Percentiles rank a stretch among this genome's conserved stretches.
These are phyloP conservation scores for Babesia gibsoni DNA, from an alignment of 169 alveolate genomes.

Conservation along the genomic window DNA sequence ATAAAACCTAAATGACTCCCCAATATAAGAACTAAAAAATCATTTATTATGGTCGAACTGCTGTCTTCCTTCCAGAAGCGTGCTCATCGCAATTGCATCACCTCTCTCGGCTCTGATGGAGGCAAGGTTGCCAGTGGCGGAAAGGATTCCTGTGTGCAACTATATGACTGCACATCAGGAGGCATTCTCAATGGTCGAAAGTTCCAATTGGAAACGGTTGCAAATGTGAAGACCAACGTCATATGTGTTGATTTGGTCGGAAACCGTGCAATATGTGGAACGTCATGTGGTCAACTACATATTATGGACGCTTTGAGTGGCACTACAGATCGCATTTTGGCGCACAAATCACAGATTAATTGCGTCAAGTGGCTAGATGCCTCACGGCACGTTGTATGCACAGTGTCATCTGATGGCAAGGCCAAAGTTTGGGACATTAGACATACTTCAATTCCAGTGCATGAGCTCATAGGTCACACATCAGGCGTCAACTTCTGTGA, in stretches of 20 bases:
- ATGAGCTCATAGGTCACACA: slow-evolving; percentile 59
- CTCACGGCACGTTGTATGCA: background rate
- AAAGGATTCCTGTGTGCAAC: slow-evolving; percentile 55
- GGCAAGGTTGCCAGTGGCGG: slow-evolving; percentile 50
- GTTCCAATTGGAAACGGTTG: slow-evolving; percentile 1
- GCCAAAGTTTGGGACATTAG: slow-evolving; percentile 63
- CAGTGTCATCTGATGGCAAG: slow-evolving; percentile 46
- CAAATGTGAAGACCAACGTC: slow-evolving; percentile 14
- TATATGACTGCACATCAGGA: slow-evolving; percentile 28
- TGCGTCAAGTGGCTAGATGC: slow-evolving; percentile 33
- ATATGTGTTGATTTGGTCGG: slow-evolving; percentile 34
- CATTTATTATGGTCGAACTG: background rate
- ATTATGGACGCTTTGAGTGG: slow-evolving; percentile 11
- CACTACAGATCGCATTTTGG: slow-evolving; percentile 7
- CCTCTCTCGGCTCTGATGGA: slow-evolving; percentile 33
- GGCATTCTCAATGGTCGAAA: slow-evolving; percentile 9
- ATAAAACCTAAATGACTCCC: too few relatives aligned
- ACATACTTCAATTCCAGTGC: slow-evolving; percentile 41
- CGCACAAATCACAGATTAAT: slow-evolving; percentile 31
- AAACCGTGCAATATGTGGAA: slow-evolving; percentile 31
- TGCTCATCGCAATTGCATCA: slow-evolving; percentile 56
- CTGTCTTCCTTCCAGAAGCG: slow-evolving; percentile 13
- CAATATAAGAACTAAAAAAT: too few relatives aligned
- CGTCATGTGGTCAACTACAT: slow-evolving; percentile 37
- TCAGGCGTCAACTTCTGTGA: slow-evolving; percentile 56